Evolutionary conservation across 495 filamentous ascomycete species (phyloP).

Genomic region (Talaromyces borbonicus): DNA sequence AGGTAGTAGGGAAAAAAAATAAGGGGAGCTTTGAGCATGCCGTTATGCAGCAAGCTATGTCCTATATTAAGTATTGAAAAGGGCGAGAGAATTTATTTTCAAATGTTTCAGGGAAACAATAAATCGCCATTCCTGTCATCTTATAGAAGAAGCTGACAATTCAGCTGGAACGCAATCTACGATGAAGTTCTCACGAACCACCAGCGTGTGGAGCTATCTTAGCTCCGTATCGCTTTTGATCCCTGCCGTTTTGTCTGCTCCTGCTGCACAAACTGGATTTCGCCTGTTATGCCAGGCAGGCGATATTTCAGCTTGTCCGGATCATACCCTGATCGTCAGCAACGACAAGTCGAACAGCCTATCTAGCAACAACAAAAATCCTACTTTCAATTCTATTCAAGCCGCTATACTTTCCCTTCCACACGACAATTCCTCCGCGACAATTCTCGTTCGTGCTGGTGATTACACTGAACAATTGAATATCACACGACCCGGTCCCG

Average conservation of each 20-base stretch:
- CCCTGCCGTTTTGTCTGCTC: not conserved
- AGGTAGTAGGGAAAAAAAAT: not conserved
- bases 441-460: conserved; percentile 45
- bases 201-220: not conserved
- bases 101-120: too few relatives aligned
- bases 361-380: conserved; percentile 14
- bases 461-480: conserved; percentile 52
- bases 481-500: conserved; percentile 44
- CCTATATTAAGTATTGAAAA: too few relatives aligned
- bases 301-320: conserved; percentile 31
- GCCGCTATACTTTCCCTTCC: conserved; percentile 44
- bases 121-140: too few relatives aligned
- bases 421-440: conserved; percentile 35
- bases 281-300: conserved; percentile 9
- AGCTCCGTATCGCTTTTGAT: not conserved
- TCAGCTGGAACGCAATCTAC: not conserved
- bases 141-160: too few relatives aligned
- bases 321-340: conserved; percentile 41
- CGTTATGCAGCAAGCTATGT: too few relatives aligned
- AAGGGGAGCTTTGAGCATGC: too few relatives aligned
- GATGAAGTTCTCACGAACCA: not conserved
- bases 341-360: conserved; percentile 6
- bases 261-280: not conserved
- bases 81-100: too few relatives aligned
- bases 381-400: conserved; percentile 43